These are phyloP conservation scores for Stenogyne calaminthoides DNA, from an alignment of 305 asterid genomes.

Conservation along the genomic window DNA sequence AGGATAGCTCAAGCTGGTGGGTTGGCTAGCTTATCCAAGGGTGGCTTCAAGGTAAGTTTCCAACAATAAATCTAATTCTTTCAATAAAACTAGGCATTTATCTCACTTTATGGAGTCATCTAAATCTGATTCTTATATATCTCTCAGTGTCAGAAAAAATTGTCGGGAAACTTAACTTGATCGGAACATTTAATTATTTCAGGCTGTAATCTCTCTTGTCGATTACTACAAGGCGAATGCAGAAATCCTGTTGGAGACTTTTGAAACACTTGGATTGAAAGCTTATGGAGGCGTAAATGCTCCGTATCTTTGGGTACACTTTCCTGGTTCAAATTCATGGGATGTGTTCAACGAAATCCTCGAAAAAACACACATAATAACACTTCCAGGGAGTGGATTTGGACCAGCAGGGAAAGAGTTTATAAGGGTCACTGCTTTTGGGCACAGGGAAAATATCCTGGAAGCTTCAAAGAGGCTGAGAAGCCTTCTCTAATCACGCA, in stretches of 20 bases:
- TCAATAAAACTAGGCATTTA: no score
- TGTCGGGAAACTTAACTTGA: not conserved
- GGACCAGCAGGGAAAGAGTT: slow-evolving; percentile 92
- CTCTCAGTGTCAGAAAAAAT: not conserved
- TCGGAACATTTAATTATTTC: slow-evolving; percentile 30
- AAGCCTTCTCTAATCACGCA: slow-evolving; percentile 34
- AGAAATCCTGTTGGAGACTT: slow-evolving; percentile 65
- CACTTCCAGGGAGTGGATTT: slow-evolving; percentile 90
- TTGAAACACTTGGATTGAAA: slow-evolving; percentile 56
- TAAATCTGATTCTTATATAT: not conserved
- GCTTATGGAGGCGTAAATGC: slow-evolving; percentile 83
- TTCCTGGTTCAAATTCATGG: slow-evolving; percentile 84
- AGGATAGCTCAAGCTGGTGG: slow-evolving; percentile 91
- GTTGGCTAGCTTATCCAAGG: slow-evolving; percentile 65
- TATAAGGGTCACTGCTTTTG: slow-evolving; percentile 79
- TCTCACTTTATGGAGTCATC: not conserved
- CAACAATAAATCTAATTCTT: not conserved
- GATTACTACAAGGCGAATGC: slow-evolving; percentile 77
- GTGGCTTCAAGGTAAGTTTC: slow-evolving; percentile 63
- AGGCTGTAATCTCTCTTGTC: slow-evolving; percentile 57
- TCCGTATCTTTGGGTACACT: slow-evolving; percentile 89
- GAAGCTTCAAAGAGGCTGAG: slow-evolving; percentile 78
- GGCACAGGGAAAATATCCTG: slow-evolving; percentile 59
- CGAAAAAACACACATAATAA: slow-evolving; percentile 73
- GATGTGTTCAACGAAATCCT: slow-evolving; percentile 73